Conservation (phyloP, 2,329 filamentous ascomycete species). For the Emmonsia crescens region DNA sequence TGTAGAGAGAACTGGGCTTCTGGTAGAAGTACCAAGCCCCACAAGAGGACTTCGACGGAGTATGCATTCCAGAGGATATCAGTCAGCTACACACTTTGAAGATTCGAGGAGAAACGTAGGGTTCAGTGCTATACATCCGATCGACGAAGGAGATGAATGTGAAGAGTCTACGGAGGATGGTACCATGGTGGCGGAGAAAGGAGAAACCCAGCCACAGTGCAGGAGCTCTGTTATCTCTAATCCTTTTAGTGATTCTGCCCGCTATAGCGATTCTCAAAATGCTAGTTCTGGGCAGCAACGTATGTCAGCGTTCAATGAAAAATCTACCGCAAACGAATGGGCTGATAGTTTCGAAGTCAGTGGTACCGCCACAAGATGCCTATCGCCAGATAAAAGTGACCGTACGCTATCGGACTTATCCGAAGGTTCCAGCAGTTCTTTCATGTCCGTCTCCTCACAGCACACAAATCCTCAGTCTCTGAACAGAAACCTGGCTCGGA, state of each 20-base stretch:
- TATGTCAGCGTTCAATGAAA: conserved; percentile 4
- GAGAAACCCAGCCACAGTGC: conserved; percentile 10
- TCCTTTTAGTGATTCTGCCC: conserved; percentile 19
- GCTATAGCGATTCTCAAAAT: conserved; percentile 15
- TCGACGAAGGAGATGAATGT: conserved; percentile 52
- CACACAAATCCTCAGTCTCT: conserved; percentile 8
- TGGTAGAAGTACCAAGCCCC: conserved; percentile 32
- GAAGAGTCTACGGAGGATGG: conserved; percentile 27
- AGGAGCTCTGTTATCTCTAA: conserved; percentile 15
- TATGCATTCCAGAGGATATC: conserved; percentile 29
- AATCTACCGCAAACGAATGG: background rate
- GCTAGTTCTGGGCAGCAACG: background rate
- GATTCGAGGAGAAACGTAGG: conserved; percentile 40
- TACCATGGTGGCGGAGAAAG: conserved; percentile 6
- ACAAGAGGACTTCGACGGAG: conserved; percentile 29
- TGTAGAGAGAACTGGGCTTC: conserved; percentile 33
- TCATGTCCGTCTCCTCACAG: conserved; percentile 9
- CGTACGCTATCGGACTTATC: conserved; percentile 47
- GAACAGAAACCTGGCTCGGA: conserved; percentile 3
- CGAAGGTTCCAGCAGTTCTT: conserved; percentile 33
- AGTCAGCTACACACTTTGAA: conserved; percentile 36
- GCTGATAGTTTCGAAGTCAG: conserved; percentile 10
- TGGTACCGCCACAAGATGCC: conserved; percentile 21
- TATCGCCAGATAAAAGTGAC: conserved; percentile 43
- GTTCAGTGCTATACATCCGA: conserved; percentile 49